Evolutionary conservation across 2,329 filamentous ascomycete genomes (phyloP).

Genomic region (Pezicula neosporulosa): DNA sequence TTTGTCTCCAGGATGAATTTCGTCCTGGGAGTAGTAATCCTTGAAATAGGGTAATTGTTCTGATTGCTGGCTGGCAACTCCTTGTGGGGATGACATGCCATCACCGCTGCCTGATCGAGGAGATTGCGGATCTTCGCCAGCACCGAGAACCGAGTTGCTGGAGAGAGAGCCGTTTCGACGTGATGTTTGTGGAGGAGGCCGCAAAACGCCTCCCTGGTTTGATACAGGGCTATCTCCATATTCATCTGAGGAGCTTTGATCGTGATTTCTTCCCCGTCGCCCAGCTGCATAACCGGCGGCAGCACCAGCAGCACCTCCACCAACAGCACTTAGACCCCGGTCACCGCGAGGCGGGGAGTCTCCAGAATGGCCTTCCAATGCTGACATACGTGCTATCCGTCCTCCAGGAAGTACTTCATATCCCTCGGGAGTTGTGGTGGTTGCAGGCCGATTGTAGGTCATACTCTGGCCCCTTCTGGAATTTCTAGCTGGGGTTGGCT

Average conservation of each 20-base stretch:
- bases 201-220: slow-evolving; percentile 49
- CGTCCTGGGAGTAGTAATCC: slow-evolving; percentile 96
- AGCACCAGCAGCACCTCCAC: slow-evolving; percentile 42
- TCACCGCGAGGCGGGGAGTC: slow-evolving; percentile 43
- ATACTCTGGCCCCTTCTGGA: slow-evolving; percentile 38
- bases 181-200: slow-evolving; percentile 50
- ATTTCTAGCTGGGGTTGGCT: slow-evolving; percentile 71
- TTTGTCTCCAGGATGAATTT: slow-evolving; percentile 87
- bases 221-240: slow-evolving; percentile 71
- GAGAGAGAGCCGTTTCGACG: slow-evolving; percentile 87
- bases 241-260: slow-evolving; percentile 68
- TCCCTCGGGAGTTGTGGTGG: slow-evolving; percentile 38
- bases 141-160: slow-evolving; percentile 72
- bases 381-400: slow-evolving; percentile 93
- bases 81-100: slow-evolving; percentile 81
- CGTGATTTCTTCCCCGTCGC: slow-evolving; percentile 42
- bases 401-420: slow-evolving; percentile 81
- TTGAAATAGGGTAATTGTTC: slow-evolving; percentile 97
- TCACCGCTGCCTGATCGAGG: slow-evolving; percentile 64
- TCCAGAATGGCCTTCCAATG: slow-evolving; percentile 72
- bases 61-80: slow-evolving; percentile 82
- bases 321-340: slow-evolving; percentile 11
- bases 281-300: slow-evolving; percentile 45
- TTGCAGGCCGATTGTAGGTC: slow-evolving; percentile 34
- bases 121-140: slow-evolving; percentile 65